Evolutionary conservation across 2,329 filamentous ascomycete genomes (phyloP).

Genomic region (Epichloe sp.): DNA sequence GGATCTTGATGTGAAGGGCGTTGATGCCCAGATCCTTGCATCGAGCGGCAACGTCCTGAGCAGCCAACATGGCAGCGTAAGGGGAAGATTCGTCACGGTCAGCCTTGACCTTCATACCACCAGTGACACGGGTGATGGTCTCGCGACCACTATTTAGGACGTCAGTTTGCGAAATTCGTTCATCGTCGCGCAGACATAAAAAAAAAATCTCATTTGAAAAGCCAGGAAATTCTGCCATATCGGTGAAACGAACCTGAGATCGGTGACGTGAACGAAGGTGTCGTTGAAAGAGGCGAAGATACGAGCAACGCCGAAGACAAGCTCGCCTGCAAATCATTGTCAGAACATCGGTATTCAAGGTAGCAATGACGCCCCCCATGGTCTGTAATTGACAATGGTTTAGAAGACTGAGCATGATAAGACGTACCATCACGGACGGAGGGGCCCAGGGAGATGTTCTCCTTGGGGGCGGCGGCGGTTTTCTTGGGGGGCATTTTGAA

Average conservation of each 20-base stretch:
- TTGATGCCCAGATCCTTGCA: constrained; percentile 63
- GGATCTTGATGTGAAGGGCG: constrained; percentile 99
- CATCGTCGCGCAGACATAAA: not conserved
- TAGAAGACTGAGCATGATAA: not conserved
- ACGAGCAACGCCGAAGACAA: constrained; percentile 94
- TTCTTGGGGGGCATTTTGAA: constrained; percentile 90
- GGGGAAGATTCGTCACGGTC: constrained; percentile 99
- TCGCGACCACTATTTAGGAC: constrained; percentile 71
- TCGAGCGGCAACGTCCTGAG: constrained; percentile 90
- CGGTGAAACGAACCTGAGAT: constrained; percentile 64
- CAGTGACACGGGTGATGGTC: constrained; percentile 99
- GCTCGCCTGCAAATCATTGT: constrained; percentile 52
- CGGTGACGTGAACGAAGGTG: constrained; percentile 96
- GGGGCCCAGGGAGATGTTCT: constrained; percentile 98
- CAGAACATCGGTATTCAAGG: constrained; percentile 4
- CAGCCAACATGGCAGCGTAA: constrained; percentile 99
- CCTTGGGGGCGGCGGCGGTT: constrained; percentile 67
- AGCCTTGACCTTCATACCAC: constrained; percentile 99
- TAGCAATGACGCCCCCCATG: not conserved
- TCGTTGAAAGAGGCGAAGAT: constrained; percentile 93
- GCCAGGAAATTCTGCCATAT: not conserved
- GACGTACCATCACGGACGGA: constrained; percentile 80
- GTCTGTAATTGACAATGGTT: not conserved
- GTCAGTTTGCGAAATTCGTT: constrained; percentile 1
- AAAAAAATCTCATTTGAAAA: not conserved